Base-by-base conservation (phyloP, 495 filamentous ascomycete species). In the Filosporella fistucella region DNA sequence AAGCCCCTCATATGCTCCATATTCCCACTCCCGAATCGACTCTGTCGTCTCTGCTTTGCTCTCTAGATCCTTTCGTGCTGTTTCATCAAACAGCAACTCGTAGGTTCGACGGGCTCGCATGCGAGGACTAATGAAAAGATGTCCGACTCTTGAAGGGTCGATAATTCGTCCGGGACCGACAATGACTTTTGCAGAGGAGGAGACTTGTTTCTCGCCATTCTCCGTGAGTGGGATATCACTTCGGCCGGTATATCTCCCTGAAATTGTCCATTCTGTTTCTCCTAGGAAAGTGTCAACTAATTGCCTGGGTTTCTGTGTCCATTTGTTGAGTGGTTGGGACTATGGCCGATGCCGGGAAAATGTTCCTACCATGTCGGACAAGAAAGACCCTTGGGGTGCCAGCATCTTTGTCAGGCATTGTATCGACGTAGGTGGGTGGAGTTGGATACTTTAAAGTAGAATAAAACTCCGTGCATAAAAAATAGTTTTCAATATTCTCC, bases 191-290 rank as follows among this genome's bases (percentile, higher is more conserved):
- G 81, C 80, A 2, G 85, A 86, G 9, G 82, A 75, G 28, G 65
- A 64, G 33, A 90, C 75, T 29, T 85, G 74, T 43, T 74, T 75
- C 63, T 89, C 85, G 46, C 86, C 86, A 62, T 82, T 81, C 4
- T 68, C 55, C 3, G 86, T 91, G 8, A 91, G 68, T 0, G 82
- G 72, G 25, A 91, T 77, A 55, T 91, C 87, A 32, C 80, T 82
- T 26, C 66, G 75, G 45, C 87, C 84, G 1, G 86, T 91, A 68
- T 91, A 85, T 17, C 80, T 76, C 44, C 85, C 86, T 51, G 84
- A 86, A 20, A 88, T 76, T 4, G 86, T 88, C 86, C 86, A 91
- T 74, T 88, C 84, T 9, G 86, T 91, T 63, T 91, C 86, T 57
- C 85, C 59, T 62, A 21, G 10, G 21, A 17, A 14, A 12, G 47